Evolutionary conservation across 192 early-diverging fungal genomes (phyloP).

Genomic region (Coemansia sp.): DNA sequence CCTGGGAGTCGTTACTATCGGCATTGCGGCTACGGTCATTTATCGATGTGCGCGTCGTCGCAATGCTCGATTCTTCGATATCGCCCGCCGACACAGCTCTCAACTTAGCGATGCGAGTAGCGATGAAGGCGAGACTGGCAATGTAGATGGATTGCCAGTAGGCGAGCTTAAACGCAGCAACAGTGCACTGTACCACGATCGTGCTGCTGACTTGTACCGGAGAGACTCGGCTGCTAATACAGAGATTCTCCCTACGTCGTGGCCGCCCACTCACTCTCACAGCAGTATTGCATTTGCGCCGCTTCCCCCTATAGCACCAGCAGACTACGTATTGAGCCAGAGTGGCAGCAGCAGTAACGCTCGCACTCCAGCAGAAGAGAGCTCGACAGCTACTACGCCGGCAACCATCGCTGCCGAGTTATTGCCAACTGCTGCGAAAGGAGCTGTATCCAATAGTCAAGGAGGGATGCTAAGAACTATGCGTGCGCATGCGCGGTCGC

Average conservation of each 20-base stretch:
- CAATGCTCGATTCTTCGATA: constrained; percentile 5
- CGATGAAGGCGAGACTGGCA: constrained; percentile 4
- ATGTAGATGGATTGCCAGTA: background rate
- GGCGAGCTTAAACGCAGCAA: background rate
- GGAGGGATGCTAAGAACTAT: constrained; percentile 29
- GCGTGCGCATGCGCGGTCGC: constrained; percentile 44
- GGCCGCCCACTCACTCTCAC: constrained; percentile 9
- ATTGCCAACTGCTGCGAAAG: background rate
- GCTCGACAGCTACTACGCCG: constrained; percentile 25
- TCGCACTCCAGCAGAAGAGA: constrained; percentile 12
- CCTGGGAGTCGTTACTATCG: constrained; percentile 48
- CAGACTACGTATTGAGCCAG: background rate
- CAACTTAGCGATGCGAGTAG: constrained; percentile 18
- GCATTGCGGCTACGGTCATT: constrained; percentile 48
- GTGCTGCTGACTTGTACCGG: background rate
- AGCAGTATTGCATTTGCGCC: constrained; percentile 13
- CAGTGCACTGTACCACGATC: background rate
- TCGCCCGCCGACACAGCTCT: constrained; percentile 1
- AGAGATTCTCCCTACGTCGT: background rate
- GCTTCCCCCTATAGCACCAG: constrained; percentile 5
- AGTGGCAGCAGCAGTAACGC: background rate
- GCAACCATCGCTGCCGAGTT: constrained; percentile 31
- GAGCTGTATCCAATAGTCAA: background rate
- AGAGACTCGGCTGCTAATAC: constrained; percentile 2
- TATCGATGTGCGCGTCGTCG: constrained; percentile 48